Conservation (phyloP, 164 flowering plant species). For the Liquidambar formosana region DNA sequence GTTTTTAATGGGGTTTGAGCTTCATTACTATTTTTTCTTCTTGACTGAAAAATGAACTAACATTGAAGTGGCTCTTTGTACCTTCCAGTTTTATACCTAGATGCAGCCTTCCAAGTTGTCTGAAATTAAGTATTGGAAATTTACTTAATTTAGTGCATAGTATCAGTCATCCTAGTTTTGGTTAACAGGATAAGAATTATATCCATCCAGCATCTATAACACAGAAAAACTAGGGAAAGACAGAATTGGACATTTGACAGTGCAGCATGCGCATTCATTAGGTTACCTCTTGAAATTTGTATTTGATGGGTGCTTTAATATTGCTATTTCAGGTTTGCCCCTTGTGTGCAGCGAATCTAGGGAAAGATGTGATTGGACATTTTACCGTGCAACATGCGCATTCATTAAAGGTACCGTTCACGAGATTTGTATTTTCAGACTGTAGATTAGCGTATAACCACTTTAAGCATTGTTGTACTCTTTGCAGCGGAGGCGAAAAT, state of each 20-base stretch:
- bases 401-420: constrained; percentile 58
- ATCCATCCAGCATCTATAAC: background rate
- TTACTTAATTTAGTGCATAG: background rate
- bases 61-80: no score
- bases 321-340: constrained; percentile 79
- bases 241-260: background rate
- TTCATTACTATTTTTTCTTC: no score
- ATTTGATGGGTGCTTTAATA: background rate
- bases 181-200: background rate
- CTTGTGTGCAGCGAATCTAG: constrained; percentile 77
- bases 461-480: constrained; percentile 3
- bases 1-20: no score
- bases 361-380: constrained; percentile 73
- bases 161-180: background rate
- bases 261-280: background rate
- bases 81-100: no score
- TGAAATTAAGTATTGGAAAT: background rate
- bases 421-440: background rate
- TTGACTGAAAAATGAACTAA: no score
- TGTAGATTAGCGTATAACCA: background rate
- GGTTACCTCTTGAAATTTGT: background rate
- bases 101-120: no score
- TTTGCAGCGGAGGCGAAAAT: constrained; percentile 59
- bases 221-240: background rate
- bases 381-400: constrained; percentile 66